A percentile compares a stretch with the other conserved stretches of the same genome.
These are phyloP conservation scores for Solanum pinnatisectum DNA, from an alignment of 257 asterid genomes.

Conservation along the genomic window DNA sequence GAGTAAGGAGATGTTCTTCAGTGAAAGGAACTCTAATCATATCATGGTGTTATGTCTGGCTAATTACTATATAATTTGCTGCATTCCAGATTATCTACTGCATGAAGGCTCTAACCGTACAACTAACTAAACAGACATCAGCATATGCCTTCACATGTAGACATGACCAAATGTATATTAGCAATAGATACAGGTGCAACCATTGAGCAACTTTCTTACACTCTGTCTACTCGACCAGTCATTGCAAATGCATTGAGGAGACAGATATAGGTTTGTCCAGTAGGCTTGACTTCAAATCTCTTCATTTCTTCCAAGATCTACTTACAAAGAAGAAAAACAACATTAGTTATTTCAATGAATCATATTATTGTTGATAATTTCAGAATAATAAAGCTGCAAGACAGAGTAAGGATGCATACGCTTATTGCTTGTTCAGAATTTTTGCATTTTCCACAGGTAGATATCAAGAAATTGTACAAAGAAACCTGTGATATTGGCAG, in stretches of 20 bases:
- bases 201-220: conserved; percentile 42
- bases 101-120: neutral
- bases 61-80: neutral
- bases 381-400: neutral
- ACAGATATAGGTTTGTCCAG: conserved; percentile 81
- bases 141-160: neutral
- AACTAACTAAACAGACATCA: neutral
- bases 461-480: conserved; percentile 72
- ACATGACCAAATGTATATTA: neutral
- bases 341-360: neutral
- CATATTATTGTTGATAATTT: neutral
- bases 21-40: neutral
- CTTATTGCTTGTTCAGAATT: conserved; percentile 72
- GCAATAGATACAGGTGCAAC: neutral
- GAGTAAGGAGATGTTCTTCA: neutral
- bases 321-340: conserved; percentile 12
- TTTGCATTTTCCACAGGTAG: conserved; percentile 88
- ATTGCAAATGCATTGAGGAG: conserved; percentile 93
- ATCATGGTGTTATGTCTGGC: neutral
- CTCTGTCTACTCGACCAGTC: conserved; percentile 75
- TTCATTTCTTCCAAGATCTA: conserved; percentile 95
- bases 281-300: conserved; percentile 77
- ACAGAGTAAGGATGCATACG: conserved; percentile 30
- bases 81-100: neutral
- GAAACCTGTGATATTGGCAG: conserved; percentile 42